Base-by-base conservation (phyloP, 2,329 filamentous ascomycete genomes). In the Stachybotrys chartarum region DNA sequence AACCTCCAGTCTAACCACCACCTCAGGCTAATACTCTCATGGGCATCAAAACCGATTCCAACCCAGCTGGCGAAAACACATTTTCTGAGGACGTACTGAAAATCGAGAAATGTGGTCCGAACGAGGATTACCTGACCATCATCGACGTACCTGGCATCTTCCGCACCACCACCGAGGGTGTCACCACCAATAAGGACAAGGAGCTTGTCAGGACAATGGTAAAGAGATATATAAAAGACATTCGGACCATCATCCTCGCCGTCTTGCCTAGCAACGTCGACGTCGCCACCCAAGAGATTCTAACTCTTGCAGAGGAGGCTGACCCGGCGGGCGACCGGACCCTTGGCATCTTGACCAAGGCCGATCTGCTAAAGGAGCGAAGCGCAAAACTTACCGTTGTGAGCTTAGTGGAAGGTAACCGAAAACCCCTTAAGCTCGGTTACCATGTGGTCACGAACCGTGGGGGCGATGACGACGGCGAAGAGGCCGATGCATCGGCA, bases 81-180 rank as follows among this genome's bases (percentile, higher is more conserved):
- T 82, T 82, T 51, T 79, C 75, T 32, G 68, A 76, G 5, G 76
- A 81, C 45, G 58, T 73, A 0, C 62, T 73, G n/a, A 65, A 66
- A 0, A 66, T 73, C 0, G 71, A 73, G 54, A 76, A 79, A 32
- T 67, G 66, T 1, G 76, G 79, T 0, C 79, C 78, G 0, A 51
- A 72, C 0, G 75, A 70, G 60, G 63, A 75, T 3, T 74, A 80
- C 16, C 68, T 82, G 7, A 82, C 78, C 0, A 69, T 82, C 7
- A 81, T 81, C 6, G 79, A 82, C 17, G 77, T 82, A 0, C 79
- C 79, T 0, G 80, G 79, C 0, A 77, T 81, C n/a, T 81, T 82
- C 17, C 57, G 70, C 53, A 60, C 61, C 17, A 54, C 42, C 0
- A 64, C 62, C 0, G 56, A 58, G 50, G 76, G 75, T 0, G 18